Evolutionary conservation across 2,329 filamentous ascomycete genomes (phyloP).

Genomic region (Aureobasidium sp.): DNA sequence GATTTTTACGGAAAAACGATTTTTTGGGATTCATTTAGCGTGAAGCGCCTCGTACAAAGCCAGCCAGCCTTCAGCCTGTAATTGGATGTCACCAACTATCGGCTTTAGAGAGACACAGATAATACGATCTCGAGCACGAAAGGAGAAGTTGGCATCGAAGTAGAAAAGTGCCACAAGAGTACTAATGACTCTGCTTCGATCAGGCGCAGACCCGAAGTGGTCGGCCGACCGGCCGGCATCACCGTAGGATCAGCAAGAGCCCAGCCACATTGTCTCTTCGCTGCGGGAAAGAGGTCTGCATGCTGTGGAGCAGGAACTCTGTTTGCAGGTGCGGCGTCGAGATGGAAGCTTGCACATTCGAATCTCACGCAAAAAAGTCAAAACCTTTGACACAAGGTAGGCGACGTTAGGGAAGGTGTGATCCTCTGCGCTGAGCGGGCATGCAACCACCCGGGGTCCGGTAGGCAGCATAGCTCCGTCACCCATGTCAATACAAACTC

Average conservation of each 20-base stretch:
- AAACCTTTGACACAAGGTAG: not conserved
- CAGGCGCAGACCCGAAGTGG: not conserved
- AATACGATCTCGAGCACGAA: not conserved
- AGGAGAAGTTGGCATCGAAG: not conserved
- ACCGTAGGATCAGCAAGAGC: not conserved
- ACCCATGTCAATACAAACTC: not conserved
- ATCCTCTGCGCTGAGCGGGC: not conserved
- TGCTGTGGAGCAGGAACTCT: slow-evolving; percentile 3
- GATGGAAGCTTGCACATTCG: not conserved
- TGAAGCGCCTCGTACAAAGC: slow-evolving; percentile 1
- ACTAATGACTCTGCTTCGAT: not conserved
- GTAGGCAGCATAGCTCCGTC: not conserved
- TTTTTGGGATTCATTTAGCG: not conserved
- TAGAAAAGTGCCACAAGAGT: not conserved
- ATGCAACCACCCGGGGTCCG: not conserved
- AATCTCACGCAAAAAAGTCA: not conserved
- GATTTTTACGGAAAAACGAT: slow-evolving; percentile 3
- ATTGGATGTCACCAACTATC: not conserved
- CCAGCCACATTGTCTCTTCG: not conserved
- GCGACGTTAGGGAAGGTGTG: not conserved
- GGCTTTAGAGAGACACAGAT: not conserved
- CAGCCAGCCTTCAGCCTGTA: not conserved
- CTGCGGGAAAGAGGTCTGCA: not conserved
- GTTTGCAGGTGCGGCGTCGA: not conserved
- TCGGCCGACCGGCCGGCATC: not conserved